phyloP scores from a whole-genome alignment of 2,329 filamentous ascomycete species.

The Botrytis fabae region DNA sequence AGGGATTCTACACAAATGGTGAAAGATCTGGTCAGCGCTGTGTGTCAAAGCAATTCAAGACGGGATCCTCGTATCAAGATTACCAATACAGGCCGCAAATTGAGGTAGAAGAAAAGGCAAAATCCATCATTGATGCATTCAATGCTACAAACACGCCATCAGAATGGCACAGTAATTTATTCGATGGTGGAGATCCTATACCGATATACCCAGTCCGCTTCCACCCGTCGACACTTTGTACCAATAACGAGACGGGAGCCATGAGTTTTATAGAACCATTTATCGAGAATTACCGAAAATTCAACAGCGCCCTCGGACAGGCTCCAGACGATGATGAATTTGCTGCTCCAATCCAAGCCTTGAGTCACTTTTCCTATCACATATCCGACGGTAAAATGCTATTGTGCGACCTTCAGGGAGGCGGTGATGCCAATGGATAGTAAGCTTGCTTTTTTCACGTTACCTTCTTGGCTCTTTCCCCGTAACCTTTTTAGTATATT shows the following conservation, averaged over 20 bases:
- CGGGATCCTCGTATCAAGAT: not conserved
- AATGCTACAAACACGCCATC: not conserved
- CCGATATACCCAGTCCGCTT: not conserved
- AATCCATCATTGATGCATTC: not conserved
- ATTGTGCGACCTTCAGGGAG: not conserved
- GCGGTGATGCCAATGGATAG: not conserved
- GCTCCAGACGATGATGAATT: not conserved
- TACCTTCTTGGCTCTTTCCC: no score
- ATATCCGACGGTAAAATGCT: not conserved
- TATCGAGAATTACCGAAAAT: not conserved
- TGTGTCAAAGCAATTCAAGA: not conserved
- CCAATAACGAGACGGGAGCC: not conserved
- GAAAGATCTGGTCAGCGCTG: not conserved
- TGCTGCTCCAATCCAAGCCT: not conserved
- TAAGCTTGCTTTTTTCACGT: not conserved
- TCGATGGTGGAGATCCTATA: not conserved
- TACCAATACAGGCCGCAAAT: not conserved
- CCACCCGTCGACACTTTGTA: not conserved
- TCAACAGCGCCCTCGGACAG: not conserved
- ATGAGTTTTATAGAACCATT: not conserved
- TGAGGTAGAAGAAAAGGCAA: not conserved
- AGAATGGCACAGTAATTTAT: not conserved
- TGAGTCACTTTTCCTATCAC: not conserved
- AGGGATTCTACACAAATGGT: not conserved
- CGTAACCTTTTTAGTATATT: not conserved